Base-by-base conservation (phyloP, 371 early-diverging fungal genomes). In the Lichtheimia hyalospora region DNA sequence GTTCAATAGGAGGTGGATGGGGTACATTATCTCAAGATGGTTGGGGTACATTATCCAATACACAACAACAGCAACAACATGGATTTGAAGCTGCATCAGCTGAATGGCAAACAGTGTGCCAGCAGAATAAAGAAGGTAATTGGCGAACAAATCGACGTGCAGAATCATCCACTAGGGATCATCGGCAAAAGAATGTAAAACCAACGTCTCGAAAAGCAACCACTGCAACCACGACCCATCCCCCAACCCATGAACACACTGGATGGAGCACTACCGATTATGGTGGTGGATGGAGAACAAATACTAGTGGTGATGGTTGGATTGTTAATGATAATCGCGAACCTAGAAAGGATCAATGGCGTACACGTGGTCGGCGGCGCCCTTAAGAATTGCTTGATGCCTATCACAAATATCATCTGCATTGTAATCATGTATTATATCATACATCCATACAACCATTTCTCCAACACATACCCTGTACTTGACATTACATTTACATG, bases 271-370 rank as follows among this genome's bases (percentile, higher is more conserved):
- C 40, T 14, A 4, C 41, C 2, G 44, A 55, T 16, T 16, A 6
- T 44, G 42, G 23, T 43, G 44, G 24, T 24, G 44, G 44, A 24
- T 55, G 56, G 56, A 25, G 20, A 14, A 16, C 56, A 44, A 42
- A 12, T 24, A 5, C 56, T 23, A 28, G 25, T 20, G 18, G 41
- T n/a, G 56, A 55, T 44, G 56, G 56, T n/a, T 55, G 56, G 56
- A 44, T 20, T 2, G 41, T 12, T 8, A 55, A 55, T 25, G n/a
- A 46, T n/a, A 46, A 10, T 16, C 14, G 21, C 13, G 21, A 46
- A 34, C 10, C 34, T 8, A 34, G 34, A 34, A 34, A 34, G 34
- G 34, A 34, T 8, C 5, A 34, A 8, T 8, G 34, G 8, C 34
- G 34, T 34, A 8, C 10, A 34, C 6, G 34, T 8, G 34, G 34